These are phyloP conservation scores for Periglandula ipomoeae DNA, from an alignment of 2,329 filamentous ascomycete genomes.

Conservation along the genomic window DNA sequence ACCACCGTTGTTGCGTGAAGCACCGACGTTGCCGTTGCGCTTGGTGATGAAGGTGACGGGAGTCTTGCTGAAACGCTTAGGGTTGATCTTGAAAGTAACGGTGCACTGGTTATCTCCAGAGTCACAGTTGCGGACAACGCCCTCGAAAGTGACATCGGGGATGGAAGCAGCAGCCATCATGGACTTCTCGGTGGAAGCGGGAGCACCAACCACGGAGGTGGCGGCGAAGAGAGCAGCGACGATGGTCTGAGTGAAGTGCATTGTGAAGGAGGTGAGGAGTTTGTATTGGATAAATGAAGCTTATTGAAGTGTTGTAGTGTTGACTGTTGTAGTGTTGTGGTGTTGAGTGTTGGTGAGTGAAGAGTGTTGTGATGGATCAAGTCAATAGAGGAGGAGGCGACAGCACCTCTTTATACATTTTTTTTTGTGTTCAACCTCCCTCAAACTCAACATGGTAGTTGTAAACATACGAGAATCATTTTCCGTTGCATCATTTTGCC, in stretches of 20 bases:
- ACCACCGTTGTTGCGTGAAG: conserved; percentile 29
- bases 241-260: conserved; percentile 34
- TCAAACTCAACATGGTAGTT: too few species aligned
- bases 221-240: conserved; percentile 26
- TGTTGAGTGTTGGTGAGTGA: background rate
- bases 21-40: conserved; percentile 7
- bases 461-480: too few species aligned
- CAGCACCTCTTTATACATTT: background rate
- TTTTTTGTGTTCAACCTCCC: background rate
- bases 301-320: too few species aligned
- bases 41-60: conserved; percentile 31
- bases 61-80: conserved; percentile 14
- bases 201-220: conserved; percentile 27
- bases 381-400: background rate
- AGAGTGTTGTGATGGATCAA: background rate
- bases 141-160: conserved; percentile 33
- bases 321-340: too few species aligned
- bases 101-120: conserved; percentile 28
- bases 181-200: conserved; percentile 22
- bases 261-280: conserved; percentile 16
- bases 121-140: conserved; percentile 31
- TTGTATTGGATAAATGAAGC: background rate
- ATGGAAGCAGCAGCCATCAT: conserved; percentile 28
- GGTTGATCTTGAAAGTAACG: conserved; percentile 34
- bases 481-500: too few species aligned